A percentile compares a stretch with the other conserved stretches of the same genome.
Evolutionary conservation across 1,284 basidiomycete species (phyloP).

Genomic region (Tremellales sp.): DNA sequence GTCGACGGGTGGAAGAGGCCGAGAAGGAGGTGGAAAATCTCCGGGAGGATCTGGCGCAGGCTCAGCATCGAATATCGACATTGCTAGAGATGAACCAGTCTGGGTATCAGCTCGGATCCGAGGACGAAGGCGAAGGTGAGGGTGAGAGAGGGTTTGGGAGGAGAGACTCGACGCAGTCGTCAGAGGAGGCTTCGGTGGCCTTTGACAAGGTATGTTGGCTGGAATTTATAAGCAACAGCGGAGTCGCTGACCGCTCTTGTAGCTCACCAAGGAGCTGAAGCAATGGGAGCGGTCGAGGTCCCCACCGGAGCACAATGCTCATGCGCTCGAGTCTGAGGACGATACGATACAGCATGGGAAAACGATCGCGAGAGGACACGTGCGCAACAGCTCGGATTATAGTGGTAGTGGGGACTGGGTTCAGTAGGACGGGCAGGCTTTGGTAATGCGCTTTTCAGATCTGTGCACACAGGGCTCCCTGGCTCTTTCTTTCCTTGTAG

Average conservation of each 20-base stretch:
- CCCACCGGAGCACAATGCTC: not conserved
- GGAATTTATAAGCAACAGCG: not conserved
- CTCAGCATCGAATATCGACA: constrained; percentile 56
- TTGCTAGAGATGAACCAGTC: constrained; percentile 37
- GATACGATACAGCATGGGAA: constrained; percentile 2
- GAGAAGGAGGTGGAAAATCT: constrained; percentile 52
- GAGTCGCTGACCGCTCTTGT: not conserved
- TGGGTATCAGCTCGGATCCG: constrained; percentile 24
- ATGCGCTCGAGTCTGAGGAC: constrained; percentile 10
- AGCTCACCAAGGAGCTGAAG: constrained; percentile 46
- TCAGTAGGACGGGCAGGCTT: no score
- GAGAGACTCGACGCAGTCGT: constrained; percentile 17
- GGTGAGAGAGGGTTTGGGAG: constrained; percentile 12
- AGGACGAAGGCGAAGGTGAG: constrained; percentile 23
- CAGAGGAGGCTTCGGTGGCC: constrained; percentile 39
- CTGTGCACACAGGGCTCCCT: no score
- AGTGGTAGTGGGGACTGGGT: constrained; percentile 4
- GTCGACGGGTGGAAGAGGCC: constrained; percentile 40
- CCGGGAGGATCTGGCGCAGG: constrained; percentile 67
- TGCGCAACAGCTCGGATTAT: constrained; percentile 1
- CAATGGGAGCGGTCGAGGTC: constrained; percentile 45
- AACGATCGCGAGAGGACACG: not conserved
- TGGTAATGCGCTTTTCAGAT: no score
- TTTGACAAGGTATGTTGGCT: constrained; percentile 41
- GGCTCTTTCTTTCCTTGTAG: no score